Evolutionary conservation across 331 rosid species (phyloP), one percentile per base, ranked within the genome.

Genomic region (Quercus lobata): DNA sequence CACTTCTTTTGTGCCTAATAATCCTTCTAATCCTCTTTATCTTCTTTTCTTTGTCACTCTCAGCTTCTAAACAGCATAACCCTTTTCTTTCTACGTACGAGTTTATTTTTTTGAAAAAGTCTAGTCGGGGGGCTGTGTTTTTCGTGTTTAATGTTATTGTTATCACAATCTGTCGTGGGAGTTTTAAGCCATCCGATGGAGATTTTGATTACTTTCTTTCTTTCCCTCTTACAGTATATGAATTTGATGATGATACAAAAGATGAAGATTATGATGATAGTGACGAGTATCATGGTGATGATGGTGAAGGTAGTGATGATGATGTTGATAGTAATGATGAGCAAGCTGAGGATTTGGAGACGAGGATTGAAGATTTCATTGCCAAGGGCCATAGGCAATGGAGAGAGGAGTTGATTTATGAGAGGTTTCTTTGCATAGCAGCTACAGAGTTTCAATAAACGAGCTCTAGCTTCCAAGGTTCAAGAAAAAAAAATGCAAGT

Each of bases 331-430:
- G 49, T 41, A 66, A 46, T 54, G 77, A 63, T 74, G 81, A 83
- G 29, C 21, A 41, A 15, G 62, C n/a, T 37, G 7, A n/a, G 16
- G 87, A 83, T 21, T 68, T 81, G 68, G 22, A 71, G 72, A 75
- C 74, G 77, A 86, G 78, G 56, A 21, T 54, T 44, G 82, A 86
- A 44, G 84, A 83, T 12, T 84, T 81, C 86, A 86, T 86, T 12
- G 80, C 82, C 71, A 76, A 34, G 74, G 37, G 71, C 57, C 61
- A 78, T 49, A 35, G 12, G 19, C 79, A 69, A 76, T 74, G 90
- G 86, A 81, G 79, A 60, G 86, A 83, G 77, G 87, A 83, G 25
- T 5, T 62, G 29, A 14, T 32, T 66, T 18, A 32, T 19, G 24
- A 34, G 49, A 32, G 25, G 49, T 1, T 25, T 32, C 46, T 66